phyloP scores from a whole-genome alignment of 495 filamentous ascomycete species.

The Geoglossum glabrum region DNA sequence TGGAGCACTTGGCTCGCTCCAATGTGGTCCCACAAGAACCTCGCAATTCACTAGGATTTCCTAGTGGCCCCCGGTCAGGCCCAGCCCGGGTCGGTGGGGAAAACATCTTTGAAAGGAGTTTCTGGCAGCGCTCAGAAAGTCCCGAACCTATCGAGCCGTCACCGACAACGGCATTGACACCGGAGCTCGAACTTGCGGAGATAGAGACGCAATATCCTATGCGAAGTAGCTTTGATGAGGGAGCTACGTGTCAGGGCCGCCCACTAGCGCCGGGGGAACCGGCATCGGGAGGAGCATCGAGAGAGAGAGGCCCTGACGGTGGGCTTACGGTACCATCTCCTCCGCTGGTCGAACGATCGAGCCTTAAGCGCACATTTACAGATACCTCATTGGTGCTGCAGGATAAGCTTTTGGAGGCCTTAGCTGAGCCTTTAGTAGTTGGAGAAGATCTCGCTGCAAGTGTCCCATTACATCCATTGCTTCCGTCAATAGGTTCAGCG shows the following conservation, averaged over 20 bases:
- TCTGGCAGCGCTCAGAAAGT: slow-evolving; percentile 28
- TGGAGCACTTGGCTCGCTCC: slow-evolving; percentile 65
- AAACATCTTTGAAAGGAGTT: slow-evolving; percentile 69
- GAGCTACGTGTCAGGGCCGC: not conserved
- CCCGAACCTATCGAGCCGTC: slow-evolving; percentile 24
- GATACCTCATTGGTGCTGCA: slow-evolving; percentile 56
- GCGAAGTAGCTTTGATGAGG: not conserved
- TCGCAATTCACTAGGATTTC: slow-evolving; percentile 19
- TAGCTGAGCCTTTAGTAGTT: slow-evolving; percentile 59
- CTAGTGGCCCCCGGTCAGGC: slow-evolving; percentile 48
- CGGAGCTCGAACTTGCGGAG: not conserved
- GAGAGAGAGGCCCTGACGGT: not conserved
- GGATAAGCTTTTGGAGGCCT: slow-evolving; percentile 67
- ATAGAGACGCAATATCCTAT: not conserved
- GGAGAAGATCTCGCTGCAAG: slow-evolving; percentile 11
- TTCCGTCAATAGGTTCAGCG: not conserved
- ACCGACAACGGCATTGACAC: not conserved
- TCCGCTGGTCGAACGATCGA: slow-evolving; percentile 32
- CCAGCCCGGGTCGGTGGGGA: slow-evolving; percentile 44
- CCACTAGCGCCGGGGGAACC: not conserved
- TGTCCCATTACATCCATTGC: slow-evolving; percentile 3
- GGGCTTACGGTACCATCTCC: not conserved
- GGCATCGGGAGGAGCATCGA: not conserved
- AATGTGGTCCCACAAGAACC: slow-evolving; percentile 43
- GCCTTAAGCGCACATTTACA: slow-evolving; percentile 73